A percentile compares a stretch with the other conserved stretches of the same genome.
These are phyloP conservation scores for Zygosaccharomyces sapae DNA, from an alignment of 1,139 yeast species.

Conservation along the genomic window DNA sequence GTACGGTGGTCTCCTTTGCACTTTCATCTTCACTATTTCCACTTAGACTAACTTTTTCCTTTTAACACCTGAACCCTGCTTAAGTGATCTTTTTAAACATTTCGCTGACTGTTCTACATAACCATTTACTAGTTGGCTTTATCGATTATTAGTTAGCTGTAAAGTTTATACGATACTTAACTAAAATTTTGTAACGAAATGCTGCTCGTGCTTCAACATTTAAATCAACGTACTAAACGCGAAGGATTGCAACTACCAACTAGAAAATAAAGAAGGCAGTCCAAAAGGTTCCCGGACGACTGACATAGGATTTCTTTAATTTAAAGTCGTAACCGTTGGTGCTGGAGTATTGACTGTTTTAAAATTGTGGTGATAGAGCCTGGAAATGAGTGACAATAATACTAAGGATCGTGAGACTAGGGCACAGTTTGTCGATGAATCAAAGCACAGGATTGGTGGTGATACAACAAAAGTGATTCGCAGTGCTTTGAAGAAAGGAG, in stretches of 20 bases:
- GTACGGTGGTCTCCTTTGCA: not conserved
- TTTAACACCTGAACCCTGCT: conserved; percentile 16
- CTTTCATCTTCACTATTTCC: not conserved
- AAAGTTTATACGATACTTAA: not conserved
- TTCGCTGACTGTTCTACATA: not conserved
- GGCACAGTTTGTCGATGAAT: conserved; percentile 32
- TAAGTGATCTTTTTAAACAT: conserved; percentile 34
- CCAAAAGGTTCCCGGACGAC: no score
- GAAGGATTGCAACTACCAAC: no score
- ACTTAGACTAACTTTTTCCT: conserved; percentile 15
- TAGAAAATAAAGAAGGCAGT: no score
- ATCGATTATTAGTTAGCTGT: not conserved
- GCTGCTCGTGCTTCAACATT: no score
- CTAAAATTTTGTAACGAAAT: no score
- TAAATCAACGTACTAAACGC: no score
- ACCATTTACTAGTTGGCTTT: not conserved
- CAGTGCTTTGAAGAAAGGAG: conserved; percentile 29
- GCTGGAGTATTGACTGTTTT: no score
- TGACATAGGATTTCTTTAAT: no score
- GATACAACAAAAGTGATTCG: conserved; percentile 29
- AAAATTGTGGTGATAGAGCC: not conserved
- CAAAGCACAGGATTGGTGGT: conserved; percentile 30
- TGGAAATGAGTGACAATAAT: conserved; percentile 21
- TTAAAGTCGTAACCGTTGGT: no score
- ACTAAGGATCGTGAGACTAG: conserved; percentile 24